A percentile compares a stretch with the other conserved stretches of the same genome.
Conservation (phyloP, 306 rosid species). For the Benincasa hispida region DNA sequence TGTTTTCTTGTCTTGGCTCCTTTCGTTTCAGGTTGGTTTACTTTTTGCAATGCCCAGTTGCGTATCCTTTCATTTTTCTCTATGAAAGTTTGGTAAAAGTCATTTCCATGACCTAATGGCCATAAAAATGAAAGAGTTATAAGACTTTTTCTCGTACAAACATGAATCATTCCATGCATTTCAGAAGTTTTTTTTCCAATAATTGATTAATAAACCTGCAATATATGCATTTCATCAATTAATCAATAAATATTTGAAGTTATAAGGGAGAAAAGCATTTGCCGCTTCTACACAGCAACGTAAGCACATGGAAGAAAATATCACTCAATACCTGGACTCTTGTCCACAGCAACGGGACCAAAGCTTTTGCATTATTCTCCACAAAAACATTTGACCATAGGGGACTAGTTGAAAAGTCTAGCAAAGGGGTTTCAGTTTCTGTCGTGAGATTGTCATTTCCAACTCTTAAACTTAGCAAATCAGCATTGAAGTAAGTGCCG, state of each 20-base stretch:
- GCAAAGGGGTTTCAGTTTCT: slow-evolving; percentile 96
- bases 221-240: background rate
- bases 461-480: slow-evolving; percentile 76
- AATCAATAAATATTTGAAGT: background rate
- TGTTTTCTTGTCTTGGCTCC: background rate
- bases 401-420: slow-evolving; percentile 80
- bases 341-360: slow-evolving; percentile 98
- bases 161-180: background rate
- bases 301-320: background rate
- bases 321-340: slow-evolving; percentile 68
- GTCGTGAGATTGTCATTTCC: slow-evolving; percentile 91
- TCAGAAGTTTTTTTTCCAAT: background rate
- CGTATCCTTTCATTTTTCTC: background rate
- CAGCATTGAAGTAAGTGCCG: slow-evolving; percentile 89
- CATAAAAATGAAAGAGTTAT: background rate
- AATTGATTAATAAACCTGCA: background rate
- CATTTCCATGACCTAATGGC: background rate
- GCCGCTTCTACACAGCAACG: background rate
- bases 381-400: slow-evolving; percentile 96
- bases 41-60: background rate
- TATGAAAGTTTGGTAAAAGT: background rate
- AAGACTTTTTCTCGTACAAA: background rate
- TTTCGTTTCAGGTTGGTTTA: background rate
- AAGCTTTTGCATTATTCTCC: slow-evolving; percentile 90
- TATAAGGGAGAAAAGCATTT: background rate